phyloP scores from a whole-genome alignment of 1,284 basidiomycete genomes.

The Kwoniella shivajii region DNA sequence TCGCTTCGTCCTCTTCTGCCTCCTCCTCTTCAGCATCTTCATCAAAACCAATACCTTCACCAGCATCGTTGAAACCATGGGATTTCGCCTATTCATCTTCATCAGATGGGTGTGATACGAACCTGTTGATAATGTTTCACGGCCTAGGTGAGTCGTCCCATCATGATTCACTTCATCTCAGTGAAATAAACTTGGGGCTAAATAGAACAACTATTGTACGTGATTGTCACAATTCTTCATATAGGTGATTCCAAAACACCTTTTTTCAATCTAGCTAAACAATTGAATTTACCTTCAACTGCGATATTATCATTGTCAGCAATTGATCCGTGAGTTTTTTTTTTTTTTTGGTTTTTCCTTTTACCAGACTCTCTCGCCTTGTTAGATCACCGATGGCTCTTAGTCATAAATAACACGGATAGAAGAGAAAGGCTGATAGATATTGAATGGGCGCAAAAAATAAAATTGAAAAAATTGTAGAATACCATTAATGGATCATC shows the following conservation, averaged over 20 bases:
- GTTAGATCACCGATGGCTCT: too few species aligned
- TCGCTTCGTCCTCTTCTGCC: conserved; percentile 11
- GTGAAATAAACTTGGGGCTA: too few species aligned
- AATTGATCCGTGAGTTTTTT: conserved; percentile 65
- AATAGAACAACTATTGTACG: too few species aligned
- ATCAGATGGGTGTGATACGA: conserved; percentile 78
- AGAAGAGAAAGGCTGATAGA: too few species aligned
- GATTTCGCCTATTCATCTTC: conserved; percentile 39
- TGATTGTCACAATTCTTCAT: neutral
- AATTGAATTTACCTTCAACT: conserved; percentile 81
- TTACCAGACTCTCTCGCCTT: too few species aligned
- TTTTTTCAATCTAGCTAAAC: conserved; percentile 71
- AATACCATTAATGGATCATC: conserved; percentile 74
- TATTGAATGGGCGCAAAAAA: too few species aligned
- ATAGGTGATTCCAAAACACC: conserved; percentile 78
- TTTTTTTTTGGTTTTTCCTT: conserved; percentile 6
- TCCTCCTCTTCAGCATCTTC: conserved; percentile 2
- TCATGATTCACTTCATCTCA: too few species aligned
- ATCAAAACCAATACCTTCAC: conserved; percentile 26
- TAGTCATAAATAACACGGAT: too few species aligned
- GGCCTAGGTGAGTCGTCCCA: conserved; percentile 77
- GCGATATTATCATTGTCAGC: conserved; percentile 78
- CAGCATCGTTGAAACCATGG: conserved; percentile 39
- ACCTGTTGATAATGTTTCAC: conserved; percentile 81
- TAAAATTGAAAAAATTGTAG: too few species aligned